Conservation (phyloP, 2,329 filamentous ascomycete genomes). For the Hymenoscyphus fructigenus region DNA sequence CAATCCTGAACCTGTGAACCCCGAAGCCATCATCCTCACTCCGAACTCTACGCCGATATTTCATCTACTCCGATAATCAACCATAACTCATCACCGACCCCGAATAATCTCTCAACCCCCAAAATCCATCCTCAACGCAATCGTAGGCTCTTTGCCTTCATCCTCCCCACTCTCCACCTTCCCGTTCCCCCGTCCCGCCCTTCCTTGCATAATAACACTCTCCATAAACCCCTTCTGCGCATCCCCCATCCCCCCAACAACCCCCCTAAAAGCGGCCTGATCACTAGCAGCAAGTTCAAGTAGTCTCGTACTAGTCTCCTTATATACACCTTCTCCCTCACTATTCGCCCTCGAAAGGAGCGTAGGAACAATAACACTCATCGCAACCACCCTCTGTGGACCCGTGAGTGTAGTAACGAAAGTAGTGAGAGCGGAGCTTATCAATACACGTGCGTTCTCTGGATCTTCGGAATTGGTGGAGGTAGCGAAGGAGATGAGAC, state of each 20-base stretch:
- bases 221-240: slow-evolving; percentile 78
- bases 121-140: slow-evolving; percentile 96
- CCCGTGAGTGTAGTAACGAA: slow-evolving; percentile 56
- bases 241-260: slow-evolving; percentile 69
- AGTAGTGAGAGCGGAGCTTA: slow-evolving; percentile 74
- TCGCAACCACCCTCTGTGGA: slow-evolving; percentile 56
- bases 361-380: slow-evolving; percentile 74
- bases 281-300: slow-evolving; percentile 79
- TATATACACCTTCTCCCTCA: slow-evolving; percentile 58
- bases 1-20: neutral
- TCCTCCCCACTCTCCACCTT: slow-evolving; percentile 43
- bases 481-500: slow-evolving; percentile 72
- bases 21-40: no score
- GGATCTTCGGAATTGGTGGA: slow-evolving; percentile 73
- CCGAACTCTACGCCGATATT: no score
- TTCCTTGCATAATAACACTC: slow-evolving; percentile 69
- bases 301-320: slow-evolving; percentile 73
- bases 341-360: slow-evolving; percentile 70
- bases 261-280: slow-evolving; percentile 68
- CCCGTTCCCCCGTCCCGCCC: slow-evolving; percentile 39
- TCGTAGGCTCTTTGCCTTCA: slow-evolving; percentile 67
- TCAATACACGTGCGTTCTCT: slow-evolving; percentile 67
- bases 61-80: no score
- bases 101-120: slow-evolving; percentile 38
- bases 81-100: neutral